A percentile compares a stretch with the other conserved stretches of the same genome.
These are phyloP conservation scores for Closterium sp. DNA, from an alignment of 139 green algal species.

Conservation along the genomic window DNA sequence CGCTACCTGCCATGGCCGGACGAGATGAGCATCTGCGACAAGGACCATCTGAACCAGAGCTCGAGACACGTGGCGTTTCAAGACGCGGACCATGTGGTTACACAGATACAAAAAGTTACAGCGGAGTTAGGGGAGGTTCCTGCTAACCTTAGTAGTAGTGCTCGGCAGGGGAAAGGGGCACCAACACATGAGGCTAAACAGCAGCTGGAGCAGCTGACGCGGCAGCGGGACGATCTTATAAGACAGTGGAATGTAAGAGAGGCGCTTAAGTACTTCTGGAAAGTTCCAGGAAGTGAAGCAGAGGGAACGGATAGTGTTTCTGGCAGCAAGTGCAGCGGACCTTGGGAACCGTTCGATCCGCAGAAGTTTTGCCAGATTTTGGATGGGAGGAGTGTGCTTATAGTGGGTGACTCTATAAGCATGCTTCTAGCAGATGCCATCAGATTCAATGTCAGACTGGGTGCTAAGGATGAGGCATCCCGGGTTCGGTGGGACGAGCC, in stretches of 20 bases:
- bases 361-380: neutral
- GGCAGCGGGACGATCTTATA: neutral
- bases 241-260: neutral
- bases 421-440: neutral
- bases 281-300: neutral
- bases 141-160: neutral
- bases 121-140: neutral
- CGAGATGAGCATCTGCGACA: neutral
- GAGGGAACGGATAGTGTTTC: neutral
- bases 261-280: neutral
- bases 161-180: neutral
- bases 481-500: neutral
- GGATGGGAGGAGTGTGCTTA: neutral
- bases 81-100: neutral
- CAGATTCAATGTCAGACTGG: neutral
- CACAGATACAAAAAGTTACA: neutral
- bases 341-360: neutral
- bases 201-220: neutral
- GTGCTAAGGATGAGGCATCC: neutral
- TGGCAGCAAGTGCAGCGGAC: neutral
- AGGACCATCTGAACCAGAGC: neutral
- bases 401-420: neutral
- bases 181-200: neutral
- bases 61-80: neutral
- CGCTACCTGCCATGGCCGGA: neutral